Conservation (phyloP, 208 protist species). For the Crithidia thermophila region DNA sequence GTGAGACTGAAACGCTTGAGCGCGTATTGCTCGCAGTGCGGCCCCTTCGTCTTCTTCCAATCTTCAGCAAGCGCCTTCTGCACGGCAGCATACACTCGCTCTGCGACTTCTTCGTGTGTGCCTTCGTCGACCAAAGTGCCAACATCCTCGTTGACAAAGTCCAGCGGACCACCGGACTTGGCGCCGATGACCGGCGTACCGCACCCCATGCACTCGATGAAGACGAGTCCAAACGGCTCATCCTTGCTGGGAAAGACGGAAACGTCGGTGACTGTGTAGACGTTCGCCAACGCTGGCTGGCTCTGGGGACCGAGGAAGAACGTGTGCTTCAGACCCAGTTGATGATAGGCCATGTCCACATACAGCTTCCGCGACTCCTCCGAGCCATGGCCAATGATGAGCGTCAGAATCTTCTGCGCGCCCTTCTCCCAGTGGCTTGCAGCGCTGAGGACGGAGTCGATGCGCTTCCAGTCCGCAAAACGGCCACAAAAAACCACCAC, state of each 20-base stretch:
- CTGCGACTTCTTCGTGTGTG: constrained; percentile 51
- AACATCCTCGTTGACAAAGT: constrained; percentile 72
- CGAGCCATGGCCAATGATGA: constrained; percentile 65
- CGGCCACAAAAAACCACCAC: constrained; percentile 77
- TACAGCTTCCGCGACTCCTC: constrained; percentile 55
- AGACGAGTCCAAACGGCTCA: constrained; percentile 79
- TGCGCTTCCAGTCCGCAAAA: constrained; percentile 80
- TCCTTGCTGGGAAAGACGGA: constrained; percentile 79
- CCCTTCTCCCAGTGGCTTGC: constrained; percentile 60
- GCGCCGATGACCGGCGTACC: constrained; percentile 79
- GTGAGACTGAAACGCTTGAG: constrained; percentile 62
- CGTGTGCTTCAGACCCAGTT: constrained; percentile 58
- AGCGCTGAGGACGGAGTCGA: constrained; percentile 64
- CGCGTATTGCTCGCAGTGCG: constrained; percentile 54
- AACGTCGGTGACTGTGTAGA: constrained; percentile 66
- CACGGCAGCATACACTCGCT: constrained; percentile 53
- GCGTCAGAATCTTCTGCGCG: constrained; percentile 47
- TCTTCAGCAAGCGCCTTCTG: constrained; percentile 59
- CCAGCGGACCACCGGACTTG: constrained; percentile 77
- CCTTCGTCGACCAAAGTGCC: constrained; percentile 72
- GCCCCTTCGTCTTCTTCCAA: constrained; percentile 76
- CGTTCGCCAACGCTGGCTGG: constrained; percentile 58
- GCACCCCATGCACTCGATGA: constrained; percentile 86
- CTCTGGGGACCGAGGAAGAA: constrained; percentile 76
- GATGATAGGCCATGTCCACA: constrained; percentile 68